phyloP scores from a whole-genome alignment of 2,329 filamentous ascomycete species.

The Aspergillus uvarum region DNA sequence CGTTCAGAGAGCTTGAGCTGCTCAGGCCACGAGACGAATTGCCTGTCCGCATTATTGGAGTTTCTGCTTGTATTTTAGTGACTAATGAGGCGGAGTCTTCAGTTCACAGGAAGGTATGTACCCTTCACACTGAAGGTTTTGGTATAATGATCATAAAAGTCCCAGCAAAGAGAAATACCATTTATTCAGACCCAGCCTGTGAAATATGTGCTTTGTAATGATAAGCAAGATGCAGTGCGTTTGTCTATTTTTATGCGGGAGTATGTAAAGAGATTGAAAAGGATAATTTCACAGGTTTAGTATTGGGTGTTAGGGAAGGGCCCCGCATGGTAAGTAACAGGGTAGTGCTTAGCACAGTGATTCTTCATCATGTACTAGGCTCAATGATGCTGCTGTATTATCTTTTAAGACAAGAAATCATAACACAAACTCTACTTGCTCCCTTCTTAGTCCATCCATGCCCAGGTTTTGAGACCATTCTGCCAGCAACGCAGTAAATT shows the following conservation, averaged over 20 bases:
- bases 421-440: no score
- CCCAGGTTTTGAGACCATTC: no score
- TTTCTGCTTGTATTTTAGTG: not conserved
- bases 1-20: conserved; percentile 45
- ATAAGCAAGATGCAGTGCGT: not conserved
- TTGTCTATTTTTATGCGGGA: not conserved
- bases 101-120: not conserved
- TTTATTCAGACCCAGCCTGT: not conserved
- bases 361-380: not conserved
- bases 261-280: not conserved
- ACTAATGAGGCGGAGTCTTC: not conserved
- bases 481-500: no score
- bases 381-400: no score
- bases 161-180: not conserved
- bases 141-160: not conserved
- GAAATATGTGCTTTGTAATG: not conserved
- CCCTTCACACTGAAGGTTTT: not conserved
- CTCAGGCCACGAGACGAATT: conserved; percentile 31
- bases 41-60: conserved; percentile 26
- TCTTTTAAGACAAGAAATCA: no score
- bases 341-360: no score
- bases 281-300: no score
- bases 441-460: no score
- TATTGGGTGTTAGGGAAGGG: no score
- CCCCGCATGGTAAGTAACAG: not conserved